Base-by-base conservation (phyloP, 2,329 filamentous ascomycete species). In the Atkinsonella hypoxylon region DNA sequence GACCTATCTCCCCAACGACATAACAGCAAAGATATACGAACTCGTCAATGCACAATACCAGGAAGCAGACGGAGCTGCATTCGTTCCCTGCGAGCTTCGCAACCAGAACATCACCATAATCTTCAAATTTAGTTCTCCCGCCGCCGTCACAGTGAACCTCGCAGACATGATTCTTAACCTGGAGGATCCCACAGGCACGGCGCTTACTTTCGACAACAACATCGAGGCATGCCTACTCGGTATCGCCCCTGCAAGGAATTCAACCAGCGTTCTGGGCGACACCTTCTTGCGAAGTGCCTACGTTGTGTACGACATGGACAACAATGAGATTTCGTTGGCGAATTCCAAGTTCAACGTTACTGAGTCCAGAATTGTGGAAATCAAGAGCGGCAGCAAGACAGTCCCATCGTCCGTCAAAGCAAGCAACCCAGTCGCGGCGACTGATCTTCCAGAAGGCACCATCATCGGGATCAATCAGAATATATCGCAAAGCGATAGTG, bases 261-360 rank as follows among this genome's bases (percentile, higher is more conserved):
- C 74, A 31, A 75, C 76, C n/a, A 74, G 76, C 42, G 78, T 87
- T 2, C 69, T 89, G 30, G 85, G 85, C 15, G 85, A 89, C 61
- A 86, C 85, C 0, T 89, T 89, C 63, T 70, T 89, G 50, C 74
- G 85, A 45, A 84, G 81, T 36, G 85, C 85, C 0, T 89, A 89
- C 57, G 76, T 87, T 13, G 85, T 89, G 11, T 89, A 86, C 62
- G 84, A 89, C 62, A 70, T 88, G 20, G 78, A 73, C 30, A 87
- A 85, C 63, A 81, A 87, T 62, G 73, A 85, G 65, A 81, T 89
- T 56, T 83, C 81, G 1, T 67, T 89, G 32, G 85, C 83, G 1
- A 79, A 84, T 63, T 83, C 83, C 17, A 76, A 73, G 47, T 82
- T 81, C 64, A 79, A 85, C 60, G 69, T 74, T 4, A 61, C 57